Conservation (phyloP, 2,329 filamentous ascomycete species). For the Penicillium brevicompactum region DNA sequence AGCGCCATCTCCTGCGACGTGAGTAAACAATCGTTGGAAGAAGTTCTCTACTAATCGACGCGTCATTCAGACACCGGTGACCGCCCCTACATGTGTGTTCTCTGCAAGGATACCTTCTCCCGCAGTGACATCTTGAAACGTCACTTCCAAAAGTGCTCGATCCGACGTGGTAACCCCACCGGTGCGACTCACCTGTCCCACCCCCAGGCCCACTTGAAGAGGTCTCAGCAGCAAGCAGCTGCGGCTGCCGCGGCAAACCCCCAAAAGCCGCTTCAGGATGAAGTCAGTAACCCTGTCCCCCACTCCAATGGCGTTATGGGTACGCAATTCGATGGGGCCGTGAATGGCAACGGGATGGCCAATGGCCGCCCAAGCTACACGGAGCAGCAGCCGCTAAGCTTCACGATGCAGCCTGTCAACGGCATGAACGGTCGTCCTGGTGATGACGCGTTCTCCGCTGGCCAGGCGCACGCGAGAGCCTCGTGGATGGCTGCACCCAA, state of each 20-base stretch:
- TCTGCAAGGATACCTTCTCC: slow-evolving; percentile 97
- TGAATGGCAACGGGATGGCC: slow-evolving; percentile 46
- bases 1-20: slow-evolving; percentile 94
- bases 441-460: slow-evolving; percentile 39
- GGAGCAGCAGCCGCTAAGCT: slow-evolving; percentile 47
- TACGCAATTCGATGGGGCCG: slow-evolving; percentile 45
- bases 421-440: slow-evolving; percentile 44
- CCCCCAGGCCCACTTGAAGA: slow-evolving; percentile 85
- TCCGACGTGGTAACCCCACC: slow-evolving; percentile 91
- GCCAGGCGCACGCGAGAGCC: slow-evolving; percentile 41
- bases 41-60: slow-evolving; percentile 10
- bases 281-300: slow-evolving; percentile 48
- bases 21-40: slow-evolving; percentile 53
- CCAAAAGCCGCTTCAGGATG: slow-evolving; percentile 46
- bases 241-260: slow-evolving; percentile 42
- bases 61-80: slow-evolving; percentile 81
- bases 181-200: slow-evolving; percentile 93
- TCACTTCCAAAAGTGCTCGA: slow-evolving; percentile 98
- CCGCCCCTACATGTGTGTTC: slow-evolving; percentile 95
- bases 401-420: slow-evolving; percentile 45
- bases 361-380: slow-evolving; percentile 40
- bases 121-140: slow-evolving; percentile 98
- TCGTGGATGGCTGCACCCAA: slow-evolving; percentile 49
- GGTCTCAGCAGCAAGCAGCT: slow-evolving; percentile 49
- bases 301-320: slow-evolving; percentile 47